These are phyloP conservation scores for Acephala macrosclerotiorum DNA, from an alignment of 2,329 filamentous ascomycete genomes.

Conservation along the genomic window DNA sequence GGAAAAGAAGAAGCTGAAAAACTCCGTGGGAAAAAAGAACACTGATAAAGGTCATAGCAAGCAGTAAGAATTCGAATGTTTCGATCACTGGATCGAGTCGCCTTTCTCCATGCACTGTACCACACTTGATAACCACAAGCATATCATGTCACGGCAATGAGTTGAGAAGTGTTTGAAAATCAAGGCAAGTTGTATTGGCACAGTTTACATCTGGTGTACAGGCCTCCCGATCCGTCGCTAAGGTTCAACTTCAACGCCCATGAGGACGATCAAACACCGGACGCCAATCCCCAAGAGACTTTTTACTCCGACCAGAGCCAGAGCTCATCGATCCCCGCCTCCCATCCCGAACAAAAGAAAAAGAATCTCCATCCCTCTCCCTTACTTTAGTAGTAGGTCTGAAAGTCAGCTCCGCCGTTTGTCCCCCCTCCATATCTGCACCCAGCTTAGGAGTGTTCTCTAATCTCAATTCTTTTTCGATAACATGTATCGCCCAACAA, in stretches of 20 bases:
- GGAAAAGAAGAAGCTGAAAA: too few species aligned
- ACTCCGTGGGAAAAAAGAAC: too few species aligned
- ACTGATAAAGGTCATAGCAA: too few species aligned
- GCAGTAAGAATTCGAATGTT: too few species aligned
- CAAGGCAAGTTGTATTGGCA: conserved; percentile 26
- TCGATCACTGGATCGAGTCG: too few species aligned
- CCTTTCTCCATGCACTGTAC: background rate
- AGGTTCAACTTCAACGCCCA: conserved; percentile 21
- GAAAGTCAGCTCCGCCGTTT: conserved; percentile 41
- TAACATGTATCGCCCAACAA: conserved; percentile 42
- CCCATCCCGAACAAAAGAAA: conserved; percentile 28
- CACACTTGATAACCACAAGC: background rate
- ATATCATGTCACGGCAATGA: background rate
- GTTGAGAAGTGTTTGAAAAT: background rate
- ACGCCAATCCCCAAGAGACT: conserved; percentile 41
- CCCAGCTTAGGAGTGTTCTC: conserved; percentile 37
- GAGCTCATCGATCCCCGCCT: conserved; percentile 10
- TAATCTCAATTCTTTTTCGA: conserved; percentile 37
- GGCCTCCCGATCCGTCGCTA: conserved; percentile 24
- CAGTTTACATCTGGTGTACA: conserved; percentile 36
- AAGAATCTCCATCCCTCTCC: conserved; percentile 5
- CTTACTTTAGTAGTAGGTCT: conserved; percentile 27
- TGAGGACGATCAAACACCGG: conserved; percentile 34
- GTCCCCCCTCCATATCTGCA: conserved; percentile 40
- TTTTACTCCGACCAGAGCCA: conserved; percentile 33